Evolutionary conservation across 2,329 filamentous ascomycete genomes (phyloP).

Genomic region (Verticillium dahliae): DNA sequence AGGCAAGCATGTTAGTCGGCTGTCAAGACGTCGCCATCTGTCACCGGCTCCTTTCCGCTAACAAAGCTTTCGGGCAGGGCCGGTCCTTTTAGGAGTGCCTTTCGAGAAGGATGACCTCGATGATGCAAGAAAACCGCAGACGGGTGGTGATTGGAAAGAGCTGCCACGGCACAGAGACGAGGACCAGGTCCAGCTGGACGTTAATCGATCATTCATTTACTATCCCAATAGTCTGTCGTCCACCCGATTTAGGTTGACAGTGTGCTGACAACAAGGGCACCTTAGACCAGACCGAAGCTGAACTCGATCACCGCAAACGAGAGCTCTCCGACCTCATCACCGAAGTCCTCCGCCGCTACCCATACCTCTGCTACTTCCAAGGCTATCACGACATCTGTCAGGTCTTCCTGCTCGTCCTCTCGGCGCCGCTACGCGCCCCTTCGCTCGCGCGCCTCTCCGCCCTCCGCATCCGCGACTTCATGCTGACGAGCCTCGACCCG

Average conservation of each 20-base stretch:
- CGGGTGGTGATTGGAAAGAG: constrained; percentile 42
- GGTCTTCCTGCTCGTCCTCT: constrained; percentile 83
- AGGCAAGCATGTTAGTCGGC: constrained; percentile 66
- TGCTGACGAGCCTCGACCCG: constrained; percentile 81
- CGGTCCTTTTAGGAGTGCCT: constrained; percentile 44
- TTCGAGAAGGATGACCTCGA: constrained; percentile 8
- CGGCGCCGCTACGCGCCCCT: constrained; percentile 46
- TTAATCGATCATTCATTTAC: constrained; percentile 94
- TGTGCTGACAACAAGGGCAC: not conserved
- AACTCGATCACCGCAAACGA: constrained; percentile 64
- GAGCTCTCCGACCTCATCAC: constrained; percentile 77
- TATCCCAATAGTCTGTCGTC: constrained; percentile 68
- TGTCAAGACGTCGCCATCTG: constrained; percentile 10
- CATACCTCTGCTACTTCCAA: constrained; percentile 91
- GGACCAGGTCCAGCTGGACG: constrained; percentile 84
- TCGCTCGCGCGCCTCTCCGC: constrained; percentile 77
- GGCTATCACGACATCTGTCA: constrained; percentile 98
- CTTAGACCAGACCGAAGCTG: constrained; percentile 61
- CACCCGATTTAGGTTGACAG: constrained; percentile 5
- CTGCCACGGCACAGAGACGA: constrained; percentile 79
- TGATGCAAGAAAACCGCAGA: constrained; percentile 4
- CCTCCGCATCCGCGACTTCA: constrained; percentile 91
- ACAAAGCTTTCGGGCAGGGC: constrained; percentile 41
- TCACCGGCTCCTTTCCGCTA: not conserved
- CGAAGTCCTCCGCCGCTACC: constrained; percentile 71